Evolutionary conservation across 768 basidiomycete species (phyloP), one percentile per base, ranked within the genome.

Genomic region (Auricularia sp.): DNA sequence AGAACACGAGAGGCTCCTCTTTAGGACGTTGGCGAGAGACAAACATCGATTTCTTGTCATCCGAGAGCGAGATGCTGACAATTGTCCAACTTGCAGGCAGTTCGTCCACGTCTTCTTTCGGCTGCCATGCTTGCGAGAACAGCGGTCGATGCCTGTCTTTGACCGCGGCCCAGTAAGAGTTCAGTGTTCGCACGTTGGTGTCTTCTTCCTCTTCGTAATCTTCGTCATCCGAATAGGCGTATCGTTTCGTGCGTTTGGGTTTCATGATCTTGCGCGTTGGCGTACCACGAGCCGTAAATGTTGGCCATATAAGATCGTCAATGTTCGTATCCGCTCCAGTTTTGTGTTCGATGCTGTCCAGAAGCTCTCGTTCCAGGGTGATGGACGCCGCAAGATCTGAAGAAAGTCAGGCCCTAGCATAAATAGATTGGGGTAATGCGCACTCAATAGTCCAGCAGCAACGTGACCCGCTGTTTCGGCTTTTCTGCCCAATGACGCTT

Each of bases 51-150:
- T 83, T 87, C 67, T 85, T 86, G 70, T 97, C 93, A 1, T 89
- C 85, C 0, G 92, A 88, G 64, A 98, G 80, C 70, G 82, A 89
- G 69, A 98, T 85, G 67, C 88, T 90, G 65, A 97, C 77, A 24
- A 93, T 81, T 3, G 86, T 88, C 95, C 96, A 98, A 66, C 87
- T 83, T 2, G 71, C 64, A 0, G 96, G 94, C 1, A 98, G 77
- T 13, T 73, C 72, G 35, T 77, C 72, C 11, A 75, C 75, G 18
- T 14, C 65, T 62, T 47, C 36, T 44, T 63, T 63, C 21, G 64
- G 65, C 37, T 68, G 62, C 59, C 61, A 39, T 7, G 62, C 66
- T 36, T 69, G 67, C 29, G 67, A 65, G 11, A 61, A 68, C 37
- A 79, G 80, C 18, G 76, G 68, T 56, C 81, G 77, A 67, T 92